phyloP scores from a whole-genome alignment of 345 rosid species.

The Arabis alpina region DNA sequence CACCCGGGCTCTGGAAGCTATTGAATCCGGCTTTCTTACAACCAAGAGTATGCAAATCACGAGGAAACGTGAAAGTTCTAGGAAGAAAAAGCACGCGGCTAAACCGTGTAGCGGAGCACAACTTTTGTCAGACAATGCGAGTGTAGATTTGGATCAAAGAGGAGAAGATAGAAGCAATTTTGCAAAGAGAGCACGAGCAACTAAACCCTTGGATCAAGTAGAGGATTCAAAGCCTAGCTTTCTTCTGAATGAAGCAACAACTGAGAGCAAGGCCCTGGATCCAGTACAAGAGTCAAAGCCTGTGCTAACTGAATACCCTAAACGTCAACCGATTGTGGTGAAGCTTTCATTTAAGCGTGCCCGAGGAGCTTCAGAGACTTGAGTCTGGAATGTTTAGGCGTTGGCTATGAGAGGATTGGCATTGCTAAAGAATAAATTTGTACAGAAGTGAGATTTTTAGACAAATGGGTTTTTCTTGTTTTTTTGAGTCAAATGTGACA shows the following conservation, averaged over 20 bases:
- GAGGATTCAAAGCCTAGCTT: constrained; percentile 35
- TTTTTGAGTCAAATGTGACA: constrained; percentile 14
- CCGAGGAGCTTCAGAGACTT: constrained; percentile 26
- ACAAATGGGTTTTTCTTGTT: constrained; percentile 6
- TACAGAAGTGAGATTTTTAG: constrained; percentile 25
- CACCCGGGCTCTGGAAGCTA: constrained; percentile 69
- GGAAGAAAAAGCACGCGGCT: constrained; percentile 34
- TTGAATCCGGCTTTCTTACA: constrained; percentile 56
- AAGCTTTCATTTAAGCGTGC: constrained; percentile 39
- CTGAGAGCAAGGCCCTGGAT: constrained; percentile 23
- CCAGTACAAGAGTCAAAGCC: constrained; percentile 24
- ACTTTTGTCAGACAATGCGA: constrained; percentile 23
- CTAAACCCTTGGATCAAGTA: constrained; percentile 35
- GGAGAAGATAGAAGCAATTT: constrained; percentile 18
- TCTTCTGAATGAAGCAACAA: constrained; percentile 31
- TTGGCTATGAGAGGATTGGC: constrained; percentile 14
- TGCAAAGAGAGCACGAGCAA: constrained; percentile 27
- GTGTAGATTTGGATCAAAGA: constrained; percentile 24
- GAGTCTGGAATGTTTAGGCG: constrained; percentile 11
- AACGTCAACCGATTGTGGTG: constrained; percentile 41
- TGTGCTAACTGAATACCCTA: constrained; percentile 25
- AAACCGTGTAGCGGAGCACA: constrained; percentile 25
- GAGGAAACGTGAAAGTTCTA: constrained; percentile 37
- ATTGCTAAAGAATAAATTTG: constrained; percentile 41
- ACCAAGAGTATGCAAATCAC: constrained; percentile 46